Base-by-base conservation (phyloP, 352 stramenopile species). In the Lagenidium giganteum region DNA sequence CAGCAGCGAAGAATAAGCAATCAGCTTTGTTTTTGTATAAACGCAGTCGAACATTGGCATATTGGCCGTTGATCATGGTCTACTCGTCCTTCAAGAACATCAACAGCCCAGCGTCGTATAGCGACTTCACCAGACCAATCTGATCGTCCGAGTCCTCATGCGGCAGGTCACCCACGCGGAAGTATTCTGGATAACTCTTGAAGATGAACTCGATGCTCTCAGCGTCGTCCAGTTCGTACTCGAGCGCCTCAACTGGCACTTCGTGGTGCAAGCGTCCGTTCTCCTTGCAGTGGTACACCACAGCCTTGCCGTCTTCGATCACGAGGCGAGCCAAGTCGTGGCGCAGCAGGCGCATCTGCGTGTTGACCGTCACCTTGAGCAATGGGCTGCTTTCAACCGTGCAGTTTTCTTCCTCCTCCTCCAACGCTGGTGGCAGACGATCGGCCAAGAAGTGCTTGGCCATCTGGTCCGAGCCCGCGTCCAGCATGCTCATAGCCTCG, bases 301-400 rank as follows among this genome's bases (percentile, higher is more conserved):
- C 59, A 25, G 78, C 72, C 42, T 86, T 86, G 23, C 73, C 70
- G 27, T 90, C 78, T 39, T 90, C 78, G 27, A 90, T 73, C 39
- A 85, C 75, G 30, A 90, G 63, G 14, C 78, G 70, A 13, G 72
- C 78, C 30, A 90, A 65, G 49, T 80, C 61, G 47, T 83, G 70
- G 3, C 78, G 74, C 11, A 90, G 47, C 8, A 90, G 52, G 42
- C 83, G 83, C 27, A 90, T 55, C 55, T 85, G 75, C 18, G 78
- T 87, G 48, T 90, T 83, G 12, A 87, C 78, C 1, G 59, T 85
- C 39, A 90, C 83, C 58, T 90, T 90, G 56, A 85, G 74, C 61
- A 87, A 37, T 11, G 78, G 78, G 23, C 74, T 87, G 33, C 70
- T 74, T 44, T 90, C 78, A 30, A 69, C 82, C 22, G 72, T 85